Evolutionary conservation across 129 eudicot species (phyloP), one percentile per base, ranked within the genome.

Genomic region (Apium graveolens): DNA sequence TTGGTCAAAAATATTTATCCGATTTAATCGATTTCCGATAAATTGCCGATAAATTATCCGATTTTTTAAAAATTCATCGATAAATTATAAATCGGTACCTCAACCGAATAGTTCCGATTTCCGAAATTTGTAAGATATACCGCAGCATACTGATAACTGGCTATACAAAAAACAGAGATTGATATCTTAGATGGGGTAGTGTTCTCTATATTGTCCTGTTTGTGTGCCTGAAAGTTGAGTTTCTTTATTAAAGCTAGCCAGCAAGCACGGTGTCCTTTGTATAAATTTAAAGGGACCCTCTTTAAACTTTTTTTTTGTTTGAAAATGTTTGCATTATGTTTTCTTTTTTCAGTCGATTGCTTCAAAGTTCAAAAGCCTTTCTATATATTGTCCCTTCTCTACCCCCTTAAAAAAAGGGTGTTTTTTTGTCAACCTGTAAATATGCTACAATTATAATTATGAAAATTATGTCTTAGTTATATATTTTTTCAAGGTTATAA

Each of bases 201-300:
- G 20, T 65, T 65, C 37, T 5, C n/a, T 29, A 31, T 29, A 31
- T 12, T 65, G 70, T 65, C 38, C 38, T 65, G 70, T 29, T 65
- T 13, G 39, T 12, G 41, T 66, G 72, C 41, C 72, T 32, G 41
- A 66, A 66, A 66, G 72, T 32, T 31, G 72, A 66, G 72, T 5
- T 14, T 66, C 41, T 66, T 66, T 66, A 66, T 66, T 66, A 66
- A 66, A 66, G 72, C 10, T 1, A 60, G 37, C n/a, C n/a, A n/a
- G 32, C 3, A 11, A 66, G 72, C 72, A 66, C 16, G 72, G 72
- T 66, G 72, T 66, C 72, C 72, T 66, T 31, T 16, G 72, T 26
- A 26, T 60, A 26, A 8, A 60, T 60, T 60, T 60, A 26, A 60
- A 5, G 34, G 68, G 32, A n/a, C 62, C 68, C 60, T 35, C 68